Evolutionary conservation across 768 basidiomycete genomes (phyloP).

Genomic region (Tricholoma matsutake): DNA sequence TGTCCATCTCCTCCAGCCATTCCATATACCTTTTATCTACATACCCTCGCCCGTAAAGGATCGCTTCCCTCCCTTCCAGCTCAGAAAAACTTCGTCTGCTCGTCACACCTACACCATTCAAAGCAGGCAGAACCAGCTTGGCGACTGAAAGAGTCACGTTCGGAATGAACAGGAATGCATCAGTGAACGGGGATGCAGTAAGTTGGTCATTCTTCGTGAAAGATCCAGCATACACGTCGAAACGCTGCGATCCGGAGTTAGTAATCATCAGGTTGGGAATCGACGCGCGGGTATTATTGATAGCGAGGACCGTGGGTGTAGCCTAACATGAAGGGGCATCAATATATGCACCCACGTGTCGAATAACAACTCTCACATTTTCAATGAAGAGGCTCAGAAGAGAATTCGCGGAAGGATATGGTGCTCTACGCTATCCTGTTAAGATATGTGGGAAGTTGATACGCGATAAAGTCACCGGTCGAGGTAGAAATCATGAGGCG

Average conservation of each 20-base stretch:
- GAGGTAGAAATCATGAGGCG: conserved; percentile 75
- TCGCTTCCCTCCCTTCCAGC: conserved; percentile 33
- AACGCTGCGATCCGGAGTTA: conserved; percentile 64
- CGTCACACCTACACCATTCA: conserved; percentile 48
- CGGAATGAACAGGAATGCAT: conserved; percentile 62
- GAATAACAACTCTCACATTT: conserved; percentile 30
- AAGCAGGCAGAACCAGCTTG: conserved; percentile 45
- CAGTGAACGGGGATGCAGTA: conserved; percentile 66
- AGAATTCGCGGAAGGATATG: conserved; percentile 60
- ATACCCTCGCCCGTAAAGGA: conserved; percentile 45
- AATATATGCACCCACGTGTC: conserved; percentile 7
- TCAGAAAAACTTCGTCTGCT: conserved; percentile 30
- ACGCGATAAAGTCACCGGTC: conserved; percentile 41
- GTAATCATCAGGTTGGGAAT: conserved; percentile 63
- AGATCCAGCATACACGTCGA: conserved; percentile 61
- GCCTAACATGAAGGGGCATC: conserved; percentile 30
- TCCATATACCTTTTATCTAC: conserved; percentile 47
- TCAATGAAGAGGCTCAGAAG: conserved; percentile 56
- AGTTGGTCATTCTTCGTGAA: conserved; percentile 84
- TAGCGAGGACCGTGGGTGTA: conserved; percentile 50
- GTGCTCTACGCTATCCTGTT: conserved; percentile 37
- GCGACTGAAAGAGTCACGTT: conserved; percentile 50
- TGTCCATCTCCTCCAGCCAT: conserved; percentile 62
- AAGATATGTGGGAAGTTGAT: background rate
- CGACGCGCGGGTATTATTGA: conserved; percentile 60